Evolutionary conservation across 192 early-diverging fungal species (phyloP).

Genomic region (Linnemannia zychae): DNA sequence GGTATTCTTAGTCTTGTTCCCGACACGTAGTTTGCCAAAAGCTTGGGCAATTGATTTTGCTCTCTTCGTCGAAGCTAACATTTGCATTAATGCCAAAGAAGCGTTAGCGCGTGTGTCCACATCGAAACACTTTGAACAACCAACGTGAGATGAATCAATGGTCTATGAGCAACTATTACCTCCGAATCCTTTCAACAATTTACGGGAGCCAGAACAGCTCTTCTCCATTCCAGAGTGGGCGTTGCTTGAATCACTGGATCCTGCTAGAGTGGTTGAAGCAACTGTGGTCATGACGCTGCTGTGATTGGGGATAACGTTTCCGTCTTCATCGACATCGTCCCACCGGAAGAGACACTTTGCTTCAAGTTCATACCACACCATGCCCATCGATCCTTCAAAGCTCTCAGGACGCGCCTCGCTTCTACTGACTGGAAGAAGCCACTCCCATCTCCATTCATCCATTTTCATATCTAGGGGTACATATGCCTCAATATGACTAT

Average conservation of each 20-base stretch:
- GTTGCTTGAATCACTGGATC: background rate
- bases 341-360: slow-evolving; percentile 50
- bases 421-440: slow-evolving; percentile 36
- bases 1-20: slow-evolving; percentile 25
- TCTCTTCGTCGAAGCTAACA: slow-evolving; percentile 21
- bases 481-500: background rate
- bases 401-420: slow-evolving; percentile 38
- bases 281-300: background rate
- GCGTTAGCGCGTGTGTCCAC: background rate
- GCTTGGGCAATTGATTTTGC: slow-evolving; percentile 30
- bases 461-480: background rate
- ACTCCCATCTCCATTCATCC: slow-evolving; percentile 54
- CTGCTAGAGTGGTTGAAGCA: background rate
- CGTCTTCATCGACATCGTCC: slow-evolving; percentile 35
- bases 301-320: background rate
- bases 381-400: slow-evolving; percentile 44
- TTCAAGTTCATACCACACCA: slow-evolving; percentile 52
- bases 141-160: background rate
- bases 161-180: slow-evolving; percentile 3
- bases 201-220: slow-evolving; percentile 7
- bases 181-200: slow-evolving; percentile 26
- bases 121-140: background rate
- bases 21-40: slow-evolving; percentile 36
- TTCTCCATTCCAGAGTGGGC: background rate
- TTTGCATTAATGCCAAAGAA: background rate